Conservation (phyloP, 2,329 filamentous ascomycete genomes). For the Fonsecaea monophora region DNA sequence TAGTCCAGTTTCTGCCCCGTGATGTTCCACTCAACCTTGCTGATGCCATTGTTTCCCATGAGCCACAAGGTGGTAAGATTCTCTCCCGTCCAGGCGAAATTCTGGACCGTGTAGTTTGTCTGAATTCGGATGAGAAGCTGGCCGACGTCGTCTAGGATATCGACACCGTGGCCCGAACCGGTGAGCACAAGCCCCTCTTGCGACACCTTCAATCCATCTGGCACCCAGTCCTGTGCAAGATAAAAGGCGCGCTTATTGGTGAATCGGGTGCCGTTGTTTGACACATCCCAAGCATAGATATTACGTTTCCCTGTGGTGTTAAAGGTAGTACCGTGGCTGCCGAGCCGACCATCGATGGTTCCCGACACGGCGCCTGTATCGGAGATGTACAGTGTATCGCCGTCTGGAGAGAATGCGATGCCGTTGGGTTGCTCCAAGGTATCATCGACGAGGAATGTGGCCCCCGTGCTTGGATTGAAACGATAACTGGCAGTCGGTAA, state of each 20-base stretch:
- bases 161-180: slow-evolving; percentile 49
- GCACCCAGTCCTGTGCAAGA: slow-evolving; percentile 48
- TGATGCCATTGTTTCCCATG: slow-evolving; percentile 50
- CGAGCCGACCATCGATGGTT: slow-evolving; percentile 43
- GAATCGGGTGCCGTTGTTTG: slow-evolving; percentile 45
- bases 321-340: slow-evolving; percentile 29
- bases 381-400: slow-evolving; percentile 49
- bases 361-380: slow-evolving; percentile 47
- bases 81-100: slow-evolving; percentile 52
- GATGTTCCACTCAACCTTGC: slow-evolving; percentile 49
- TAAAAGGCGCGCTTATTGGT: slow-evolving; percentile 51
- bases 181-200: slow-evolving; percentile 52
- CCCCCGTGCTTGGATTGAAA: slow-evolving; percentile 46
- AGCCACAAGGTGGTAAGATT: slow-evolving; percentile 51
- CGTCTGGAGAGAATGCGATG: slow-evolving; percentile 52
- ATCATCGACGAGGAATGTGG: slow-evolving; percentile 49
- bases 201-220: slow-evolving; percentile 54
- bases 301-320: slow-evolving; percentile 33
- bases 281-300: slow-evolving; percentile 50
- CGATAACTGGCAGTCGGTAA: slow-evolving; percentile 51
- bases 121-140: slow-evolving; percentile 50
- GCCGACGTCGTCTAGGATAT: slow-evolving; percentile 50
- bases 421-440: slow-evolving; percentile 52
- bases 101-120: slow-evolving; percentile 55
- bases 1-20: slow-evolving; percentile 43